Evolutionary conservation across 139 green algal genomes (phyloP).

Genomic region (Chlamydomonas sp.): DNA sequence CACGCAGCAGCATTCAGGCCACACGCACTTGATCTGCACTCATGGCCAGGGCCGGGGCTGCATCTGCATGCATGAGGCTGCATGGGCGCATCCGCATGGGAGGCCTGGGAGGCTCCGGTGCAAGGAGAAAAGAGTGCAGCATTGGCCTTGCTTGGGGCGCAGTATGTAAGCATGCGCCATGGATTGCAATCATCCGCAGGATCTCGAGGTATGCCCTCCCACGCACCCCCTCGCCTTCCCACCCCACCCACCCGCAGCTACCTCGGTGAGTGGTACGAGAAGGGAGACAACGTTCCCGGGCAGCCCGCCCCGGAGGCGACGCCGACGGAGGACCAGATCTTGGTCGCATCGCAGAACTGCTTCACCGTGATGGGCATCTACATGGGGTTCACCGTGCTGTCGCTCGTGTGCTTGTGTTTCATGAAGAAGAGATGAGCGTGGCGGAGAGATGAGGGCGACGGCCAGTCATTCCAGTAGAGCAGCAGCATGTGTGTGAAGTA

Average conservation of each 20-base stretch:
- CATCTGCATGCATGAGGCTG: not conserved
- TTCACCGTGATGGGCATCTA: slow-evolving; percentile 44
- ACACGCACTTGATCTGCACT: too few species aligned
- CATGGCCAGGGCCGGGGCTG: not conserved
- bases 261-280: slow-evolving; percentile 54
- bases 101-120: not conserved
- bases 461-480: not conserved
- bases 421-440: too few species aligned
- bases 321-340: slow-evolving; percentile 32
- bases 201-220: too few species aligned
- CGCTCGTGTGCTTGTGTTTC: slow-evolving; percentile 22
- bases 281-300: slow-evolving; percentile 1
- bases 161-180: not conserved
- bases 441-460: too few species aligned
- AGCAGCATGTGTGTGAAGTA: not conserved
- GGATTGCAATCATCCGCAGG: too few species aligned
- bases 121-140: not conserved
- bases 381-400: slow-evolving; percentile 32
- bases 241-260: slow-evolving; percentile 26
- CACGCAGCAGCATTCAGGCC: too few species aligned
- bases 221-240: not conserved
- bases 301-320: too few species aligned
- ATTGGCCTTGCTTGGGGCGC: too few species aligned
- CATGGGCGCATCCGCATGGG: not conserved
- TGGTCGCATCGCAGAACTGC: slow-evolving; percentile 30